Conservation (phyloP, 352 stramenopile species). For the Pythium guiyangense region DNA sequence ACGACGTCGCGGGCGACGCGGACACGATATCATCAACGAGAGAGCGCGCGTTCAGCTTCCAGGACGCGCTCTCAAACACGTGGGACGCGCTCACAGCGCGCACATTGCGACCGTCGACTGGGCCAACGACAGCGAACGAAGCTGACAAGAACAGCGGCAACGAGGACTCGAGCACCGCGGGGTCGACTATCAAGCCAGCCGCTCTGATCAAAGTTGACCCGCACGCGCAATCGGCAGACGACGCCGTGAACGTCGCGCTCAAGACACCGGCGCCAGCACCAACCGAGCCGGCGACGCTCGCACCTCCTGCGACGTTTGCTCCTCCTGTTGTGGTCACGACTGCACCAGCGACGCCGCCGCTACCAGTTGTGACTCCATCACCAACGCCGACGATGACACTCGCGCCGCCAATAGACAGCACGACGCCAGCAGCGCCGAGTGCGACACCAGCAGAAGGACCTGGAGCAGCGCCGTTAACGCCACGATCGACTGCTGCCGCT, state of each 20-base stretch:
- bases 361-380: background rate
- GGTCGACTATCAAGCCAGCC: background rate
- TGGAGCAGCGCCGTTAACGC: too few species aligned
- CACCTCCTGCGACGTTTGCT: background rate
- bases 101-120: constrained; percentile 4
- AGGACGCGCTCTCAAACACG: background rate
- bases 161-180: background rate
- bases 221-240: constrained; percentile 9
- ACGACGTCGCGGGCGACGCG: background rate
- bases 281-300: background rate
- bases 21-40: background rate
- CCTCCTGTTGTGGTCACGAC: background rate
- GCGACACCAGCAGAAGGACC: constrained; percentile 4
- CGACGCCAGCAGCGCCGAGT: background rate
- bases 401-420: background rate
- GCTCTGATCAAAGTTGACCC: background rate
- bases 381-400: background rate
- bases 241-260: constrained; percentile 11
- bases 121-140: constrained; percentile 6
- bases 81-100: constrained; percentile 7
- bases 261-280: constrained; percentile 7
- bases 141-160: background rate
- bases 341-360: background rate
- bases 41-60: too few species aligned
- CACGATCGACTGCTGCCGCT: background rate